phyloP scores from a whole-genome alignment of 805 yeast genomes.

The Myxozyma udenii region DNA sequence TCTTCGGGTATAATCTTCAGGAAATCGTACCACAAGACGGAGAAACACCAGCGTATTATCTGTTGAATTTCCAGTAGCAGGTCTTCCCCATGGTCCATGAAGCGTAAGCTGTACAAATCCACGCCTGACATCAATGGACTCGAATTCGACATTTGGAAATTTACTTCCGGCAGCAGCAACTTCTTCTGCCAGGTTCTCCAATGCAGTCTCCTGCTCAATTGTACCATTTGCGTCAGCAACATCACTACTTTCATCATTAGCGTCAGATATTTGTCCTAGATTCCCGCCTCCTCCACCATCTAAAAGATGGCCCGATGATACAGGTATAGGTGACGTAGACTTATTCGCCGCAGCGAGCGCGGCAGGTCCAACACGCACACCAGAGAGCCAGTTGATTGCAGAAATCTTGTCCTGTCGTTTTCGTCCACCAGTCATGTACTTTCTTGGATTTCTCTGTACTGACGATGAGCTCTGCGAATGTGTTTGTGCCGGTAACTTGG shows the following conservation, averaged over 20 bases:
- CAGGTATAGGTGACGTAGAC: constrained; percentile 12
- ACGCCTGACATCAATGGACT: constrained; percentile 80
- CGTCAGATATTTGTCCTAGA: background rate
- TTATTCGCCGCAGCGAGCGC: constrained; percentile 37
- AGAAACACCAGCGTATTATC: constrained; percentile 55
- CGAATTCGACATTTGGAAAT: constrained; percentile 82
- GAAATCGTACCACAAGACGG: constrained; percentile 67
- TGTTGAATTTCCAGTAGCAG: constrained; percentile 23
- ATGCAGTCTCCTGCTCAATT: constrained; percentile 30
- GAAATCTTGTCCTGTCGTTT: constrained; percentile 42
- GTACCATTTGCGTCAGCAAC: constrained; percentile 29
- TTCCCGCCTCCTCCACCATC: background rate
- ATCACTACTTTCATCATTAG: background rate
- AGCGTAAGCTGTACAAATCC: constrained; percentile 76
- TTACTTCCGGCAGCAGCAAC: constrained; percentile 83
- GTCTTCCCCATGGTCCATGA: constrained; percentile 67
- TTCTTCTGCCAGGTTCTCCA: constrained; percentile 83
- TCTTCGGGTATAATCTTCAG: constrained; percentile 64
- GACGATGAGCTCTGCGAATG: background rate
- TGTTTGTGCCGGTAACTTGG: no score
- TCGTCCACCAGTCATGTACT: constrained; percentile 27
- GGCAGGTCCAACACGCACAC: constrained; percentile 70
- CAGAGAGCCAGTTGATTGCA: constrained; percentile 89
- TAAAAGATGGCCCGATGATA: background rate
- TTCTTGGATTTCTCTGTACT: background rate